These are phyloP conservation scores for Vanrija sp. DNA, from an alignment of 1,284 basidiomycete genomes.

Conservation along the genomic window DNA sequence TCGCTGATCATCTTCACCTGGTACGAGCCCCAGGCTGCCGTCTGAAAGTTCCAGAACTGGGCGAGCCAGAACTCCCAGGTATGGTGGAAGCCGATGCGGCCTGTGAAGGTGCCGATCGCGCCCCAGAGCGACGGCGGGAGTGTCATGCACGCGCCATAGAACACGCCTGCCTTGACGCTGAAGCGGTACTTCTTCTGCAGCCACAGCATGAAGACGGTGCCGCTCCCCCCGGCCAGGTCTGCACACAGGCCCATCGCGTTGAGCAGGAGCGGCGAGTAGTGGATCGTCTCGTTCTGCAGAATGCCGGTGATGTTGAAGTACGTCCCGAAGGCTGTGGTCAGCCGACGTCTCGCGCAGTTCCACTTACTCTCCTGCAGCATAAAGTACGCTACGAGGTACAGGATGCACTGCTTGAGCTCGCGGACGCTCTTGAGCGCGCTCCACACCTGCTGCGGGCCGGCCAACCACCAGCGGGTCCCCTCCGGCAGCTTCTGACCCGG, in stretches of 20 bases:
- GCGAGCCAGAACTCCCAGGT: not conserved
- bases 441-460: conserved; percentile 14
- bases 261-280: conserved; percentile 12
- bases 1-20: conserved; percentile 14
- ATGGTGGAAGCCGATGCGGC: conserved; percentile 9
- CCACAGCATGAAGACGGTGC: conserved; percentile 6
- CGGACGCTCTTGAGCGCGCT: conserved; percentile 8
- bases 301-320: conserved; percentile 8
- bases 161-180: conserved; percentile 1
- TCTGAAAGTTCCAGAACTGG: conserved; percentile 13
- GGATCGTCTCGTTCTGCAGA: conserved; percentile 15
- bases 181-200: conserved; percentile 14
- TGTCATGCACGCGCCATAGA: not conserved
- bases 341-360: not conserved
- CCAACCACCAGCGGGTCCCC: conserved; percentile 3
- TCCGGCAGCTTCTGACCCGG: conserved; percentile 15
- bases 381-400: conserved; percentile 16
- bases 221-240: conserved; percentile 9
- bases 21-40: conserved; percentile 13
- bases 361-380: conserved; percentile 6
- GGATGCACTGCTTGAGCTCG: conserved; percentile 10
- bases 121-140: conserved; percentile 7
- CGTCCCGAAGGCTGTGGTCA: conserved; percentile 4
- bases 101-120: conserved; percentile 6
- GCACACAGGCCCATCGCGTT: conserved; percentile 6